These are phyloP conservation scores for Verticillium isaacii DNA, from an alignment of 2,329 filamentous ascomycete species.

Conservation along the genomic window DNA sequence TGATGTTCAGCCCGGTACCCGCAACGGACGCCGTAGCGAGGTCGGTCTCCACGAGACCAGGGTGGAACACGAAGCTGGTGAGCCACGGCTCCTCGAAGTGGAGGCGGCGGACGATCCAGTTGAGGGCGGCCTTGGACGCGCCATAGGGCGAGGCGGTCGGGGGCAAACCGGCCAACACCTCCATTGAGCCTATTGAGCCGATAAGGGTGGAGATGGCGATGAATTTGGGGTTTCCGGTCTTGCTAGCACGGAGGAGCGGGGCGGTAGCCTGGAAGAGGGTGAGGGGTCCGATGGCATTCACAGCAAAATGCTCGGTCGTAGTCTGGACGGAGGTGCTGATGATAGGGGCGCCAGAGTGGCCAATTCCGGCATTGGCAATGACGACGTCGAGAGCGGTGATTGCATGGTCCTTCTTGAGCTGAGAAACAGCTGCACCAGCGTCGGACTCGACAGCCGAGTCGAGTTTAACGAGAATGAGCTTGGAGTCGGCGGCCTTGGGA, in stretches of 20 bases:
- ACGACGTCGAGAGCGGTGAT: conserved; percentile 43
- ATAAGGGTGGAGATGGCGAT: conserved; percentile 18
- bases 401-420: conserved; percentile 20
- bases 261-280: conserved; percentile 16
- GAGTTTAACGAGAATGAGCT: conserved; percentile 36
- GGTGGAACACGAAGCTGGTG: conserved; percentile 23
- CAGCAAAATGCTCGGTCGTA: conserved; percentile 28
- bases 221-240: conserved; percentile 17
- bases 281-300: conserved; percentile 26
- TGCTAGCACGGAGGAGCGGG: conserved; percentile 18
- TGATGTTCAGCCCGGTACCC: neutral
- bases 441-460: conserved; percentile 30
- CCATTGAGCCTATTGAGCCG: conserved; percentile 16
- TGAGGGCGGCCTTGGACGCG: conserved; percentile 31
- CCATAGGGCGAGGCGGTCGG: conserved; percentile 32
- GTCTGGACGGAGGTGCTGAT: conserved; percentile 27
- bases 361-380: conserved; percentile 47
- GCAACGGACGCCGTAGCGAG: neutral
- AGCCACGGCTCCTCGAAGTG: conserved; percentile 26
- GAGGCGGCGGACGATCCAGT: conserved; percentile 25
- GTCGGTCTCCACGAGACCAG: conserved; percentile 17
- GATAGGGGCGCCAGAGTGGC: conserved; percentile 22
- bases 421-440: conserved; percentile 23
- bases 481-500: conserved; percentile 25
- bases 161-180: conserved; percentile 2